These are phyloP conservation scores for Mortierella alpina DNA, from an alignment of 192 early-diverging fungal genomes.

Conservation along the genomic window DNA sequence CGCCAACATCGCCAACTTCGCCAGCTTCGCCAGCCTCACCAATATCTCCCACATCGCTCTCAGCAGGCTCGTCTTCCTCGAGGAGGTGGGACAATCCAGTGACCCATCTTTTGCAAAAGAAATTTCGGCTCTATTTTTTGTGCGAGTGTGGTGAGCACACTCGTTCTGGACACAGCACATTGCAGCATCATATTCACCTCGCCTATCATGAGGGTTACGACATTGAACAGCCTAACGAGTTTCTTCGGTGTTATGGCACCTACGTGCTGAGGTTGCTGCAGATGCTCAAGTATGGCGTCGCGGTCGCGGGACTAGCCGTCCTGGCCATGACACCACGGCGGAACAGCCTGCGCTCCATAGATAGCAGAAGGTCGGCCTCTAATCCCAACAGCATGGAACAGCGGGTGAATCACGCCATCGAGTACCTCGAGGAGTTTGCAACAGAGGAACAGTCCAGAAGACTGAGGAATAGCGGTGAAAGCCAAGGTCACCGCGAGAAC, in stretches of 20 bases:
- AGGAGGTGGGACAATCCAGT: no score
- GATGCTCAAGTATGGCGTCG: slow-evolving; percentile 36
- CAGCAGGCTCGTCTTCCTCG: no score
- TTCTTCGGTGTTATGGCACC: slow-evolving; percentile 22
- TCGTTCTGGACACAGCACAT: background rate
- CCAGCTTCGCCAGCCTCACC: background rate
- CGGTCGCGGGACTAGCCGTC: slow-evolving; percentile 17
- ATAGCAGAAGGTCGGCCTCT: background rate
- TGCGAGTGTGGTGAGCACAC: slow-evolving; percentile 38
- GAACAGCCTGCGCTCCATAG: background rate
- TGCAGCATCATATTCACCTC: slow-evolving; percentile 33
- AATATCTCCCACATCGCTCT: no score
- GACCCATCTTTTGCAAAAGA: background rate
- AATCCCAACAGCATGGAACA: slow-evolving; percentile 2
- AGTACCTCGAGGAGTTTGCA: background rate
- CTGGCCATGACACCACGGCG: slow-evolving; percentile 5
- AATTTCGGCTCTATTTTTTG: slow-evolving; percentile 24
- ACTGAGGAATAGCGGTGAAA: background rate
- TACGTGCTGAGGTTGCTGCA: slow-evolving; percentile 21
- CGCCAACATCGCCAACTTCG: background rate
- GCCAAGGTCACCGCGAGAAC: background rate
- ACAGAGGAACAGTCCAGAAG: background rate
- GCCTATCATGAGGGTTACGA: slow-evolving; percentile 38
- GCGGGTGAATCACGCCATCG: slow-evolving; percentile 20
- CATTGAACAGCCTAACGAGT: slow-evolving; percentile 25